phyloP scores from a whole-genome alignment of 805 yeast genomes.

The Spencermartinsiella europaea region DNA sequence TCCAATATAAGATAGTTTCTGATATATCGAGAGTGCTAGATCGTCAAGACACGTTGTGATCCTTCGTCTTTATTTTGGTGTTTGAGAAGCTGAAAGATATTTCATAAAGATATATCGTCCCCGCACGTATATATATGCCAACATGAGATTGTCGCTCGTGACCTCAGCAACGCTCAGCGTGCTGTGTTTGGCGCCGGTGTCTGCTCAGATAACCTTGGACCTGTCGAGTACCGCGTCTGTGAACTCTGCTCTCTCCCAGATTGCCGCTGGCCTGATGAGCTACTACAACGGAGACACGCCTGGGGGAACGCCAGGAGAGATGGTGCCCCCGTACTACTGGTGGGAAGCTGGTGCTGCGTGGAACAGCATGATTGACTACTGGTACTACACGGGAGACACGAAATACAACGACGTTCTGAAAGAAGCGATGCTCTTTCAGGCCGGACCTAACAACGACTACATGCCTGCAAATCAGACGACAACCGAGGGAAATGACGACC shows the following conservation, averaged over 20 bases:
- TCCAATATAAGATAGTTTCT: too few species aligned
- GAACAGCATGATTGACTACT: constrained; percentile 79
- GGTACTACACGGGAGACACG: constrained; percentile 63
- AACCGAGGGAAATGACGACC: constrained; percentile 97
- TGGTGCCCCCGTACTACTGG: constrained; percentile 90
- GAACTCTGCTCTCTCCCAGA: constrained; percentile 44
- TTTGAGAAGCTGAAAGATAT: too few species aligned
- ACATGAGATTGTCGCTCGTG: too few species aligned
- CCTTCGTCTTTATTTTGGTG: too few species aligned
- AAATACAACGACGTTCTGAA: constrained; percentile 56
- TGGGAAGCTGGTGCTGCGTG: constrained; percentile 98
- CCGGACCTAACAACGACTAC: constrained; percentile 68
- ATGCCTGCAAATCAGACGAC: constrained; percentile 84
- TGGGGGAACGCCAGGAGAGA: constrained; percentile 86
- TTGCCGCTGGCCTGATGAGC: constrained; percentile 59
- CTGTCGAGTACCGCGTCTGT: constrained; percentile 39
- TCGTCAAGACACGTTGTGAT: too few species aligned
- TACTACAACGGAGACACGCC: constrained; percentile 57
- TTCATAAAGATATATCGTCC: too few species aligned
- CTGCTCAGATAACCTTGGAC: constrained; percentile 26
- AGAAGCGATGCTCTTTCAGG: constrained; percentile 65
- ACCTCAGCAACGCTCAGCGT: too few species aligned
- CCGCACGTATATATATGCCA: too few species aligned
- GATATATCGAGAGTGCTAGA: too few species aligned
- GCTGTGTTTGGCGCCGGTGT: too few species aligned